A percentile compares a stretch with the other conserved stretches of the same genome.
These are phyloP conservation scores for Trypanosoma vivax DNA, from an alignment of 208 protist species.

Conservation along the genomic window DNA sequence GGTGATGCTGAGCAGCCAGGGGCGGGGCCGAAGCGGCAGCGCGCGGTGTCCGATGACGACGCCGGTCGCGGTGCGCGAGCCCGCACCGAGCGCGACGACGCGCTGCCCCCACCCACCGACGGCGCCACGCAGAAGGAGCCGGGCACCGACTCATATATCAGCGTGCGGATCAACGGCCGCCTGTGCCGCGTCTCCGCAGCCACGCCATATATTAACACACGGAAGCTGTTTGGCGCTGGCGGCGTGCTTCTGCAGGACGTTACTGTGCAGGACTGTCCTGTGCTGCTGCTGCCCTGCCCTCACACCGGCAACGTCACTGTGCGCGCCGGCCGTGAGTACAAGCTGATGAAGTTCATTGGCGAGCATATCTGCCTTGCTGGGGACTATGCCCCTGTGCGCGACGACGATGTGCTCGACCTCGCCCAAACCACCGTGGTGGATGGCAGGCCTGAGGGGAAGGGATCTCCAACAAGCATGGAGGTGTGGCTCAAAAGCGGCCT, in stretches of 20 bases:
- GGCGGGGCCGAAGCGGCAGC: no score
- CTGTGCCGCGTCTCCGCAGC: not conserved
- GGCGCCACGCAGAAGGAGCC: not conserved
- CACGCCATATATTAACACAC: constrained; percentile 20
- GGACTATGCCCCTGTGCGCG: constrained; percentile 3
- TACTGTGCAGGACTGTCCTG: constrained; percentile 2
- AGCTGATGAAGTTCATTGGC: constrained; percentile 59
- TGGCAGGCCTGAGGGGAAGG: no score
- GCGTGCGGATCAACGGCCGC: constrained; percentile 21
- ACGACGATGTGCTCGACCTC: not conserved
- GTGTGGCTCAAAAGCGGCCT: no score
- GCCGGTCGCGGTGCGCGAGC: no score
- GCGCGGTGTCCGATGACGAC: no score
- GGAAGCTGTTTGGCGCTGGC: constrained; percentile 10
- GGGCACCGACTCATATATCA: constrained; percentile 4
- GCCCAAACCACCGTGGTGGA: not conserved
- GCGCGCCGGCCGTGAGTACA: constrained; percentile 36
- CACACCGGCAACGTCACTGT: constrained; percentile 39
- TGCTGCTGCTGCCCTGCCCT: constrained; percentile 53
- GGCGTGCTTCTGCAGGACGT: constrained; percentile 26
- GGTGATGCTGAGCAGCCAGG: no score
- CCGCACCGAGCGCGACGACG: no score
- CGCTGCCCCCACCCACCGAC: no score
- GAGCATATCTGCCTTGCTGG: constrained; percentile 42
- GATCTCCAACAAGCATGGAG: no score